Conservation (phyloP, 768 basidiomycete genomes). For the Suillus bovinus region DNA sequence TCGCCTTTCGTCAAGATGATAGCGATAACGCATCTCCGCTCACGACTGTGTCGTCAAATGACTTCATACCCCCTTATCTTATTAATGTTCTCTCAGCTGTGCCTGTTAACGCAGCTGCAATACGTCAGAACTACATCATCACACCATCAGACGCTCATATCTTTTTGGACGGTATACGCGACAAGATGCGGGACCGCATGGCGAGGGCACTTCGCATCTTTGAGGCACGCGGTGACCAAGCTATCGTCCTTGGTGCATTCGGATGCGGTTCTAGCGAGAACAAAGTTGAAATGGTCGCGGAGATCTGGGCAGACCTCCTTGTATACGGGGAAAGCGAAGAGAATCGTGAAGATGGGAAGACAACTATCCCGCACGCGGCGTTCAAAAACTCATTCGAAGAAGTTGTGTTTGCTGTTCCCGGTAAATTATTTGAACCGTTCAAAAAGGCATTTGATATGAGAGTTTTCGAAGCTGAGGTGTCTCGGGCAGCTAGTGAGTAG, state of each 20-base stretch:
- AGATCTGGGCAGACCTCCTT: constrained; percentile 48
- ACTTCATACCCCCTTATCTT: constrained; percentile 39
- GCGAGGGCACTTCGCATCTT: constrained; percentile 45
- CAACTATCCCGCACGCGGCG: constrained; percentile 25
- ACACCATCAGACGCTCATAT: constrained; percentile 34
- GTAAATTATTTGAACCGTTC: constrained; percentile 37
- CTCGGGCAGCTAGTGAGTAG: constrained; percentile 29
- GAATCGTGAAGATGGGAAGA: constrained; percentile 18
- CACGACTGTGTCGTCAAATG: constrained; percentile 13
- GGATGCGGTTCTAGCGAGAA: constrained; percentile 47
- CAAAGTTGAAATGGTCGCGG: constrained; percentile 40
- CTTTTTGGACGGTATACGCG: constrained; percentile 40
- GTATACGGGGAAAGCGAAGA: constrained; percentile 34
- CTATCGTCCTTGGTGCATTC: constrained; percentile 45
- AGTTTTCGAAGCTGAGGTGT: constrained; percentile 38
- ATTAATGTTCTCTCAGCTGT: constrained; percentile 43
- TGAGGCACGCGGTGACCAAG: constrained; percentile 39
- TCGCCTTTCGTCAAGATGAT: constrained; percentile 43
- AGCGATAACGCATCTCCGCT: constrained; percentile 23
- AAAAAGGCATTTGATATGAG: constrained; percentile 41
- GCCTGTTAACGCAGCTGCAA: constrained; percentile 44
- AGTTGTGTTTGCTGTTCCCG: constrained; percentile 44
- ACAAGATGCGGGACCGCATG: constrained; percentile 50
- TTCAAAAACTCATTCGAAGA: constrained; percentile 43
- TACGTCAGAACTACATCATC: constrained; percentile 39